A percentile compares a stretch with the other conserved stretches of the same genome.
These are phyloP conservation scores for Aspergillus conjunctus DNA, from an alignment of 495 filamentous ascomycete species.

Conservation along the genomic window DNA sequence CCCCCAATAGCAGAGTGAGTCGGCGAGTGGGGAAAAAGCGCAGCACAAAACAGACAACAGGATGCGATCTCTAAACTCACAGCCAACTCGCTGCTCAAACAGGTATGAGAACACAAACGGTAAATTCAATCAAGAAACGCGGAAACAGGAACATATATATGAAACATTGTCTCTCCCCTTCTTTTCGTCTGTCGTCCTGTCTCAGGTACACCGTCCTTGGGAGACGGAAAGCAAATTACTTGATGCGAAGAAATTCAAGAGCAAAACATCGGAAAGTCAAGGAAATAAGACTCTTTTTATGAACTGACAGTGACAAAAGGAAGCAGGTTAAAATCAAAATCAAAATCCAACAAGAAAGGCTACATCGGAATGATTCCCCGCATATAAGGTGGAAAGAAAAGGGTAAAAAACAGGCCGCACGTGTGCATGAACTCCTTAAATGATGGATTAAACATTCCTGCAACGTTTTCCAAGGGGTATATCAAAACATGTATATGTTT, in stretches of 20 bases:
- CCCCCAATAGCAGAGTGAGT: too few species aligned
- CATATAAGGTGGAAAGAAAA: slow-evolving; percentile 13
- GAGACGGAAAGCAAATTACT: background rate
- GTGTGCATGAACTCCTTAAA: slow-evolving; percentile 27
- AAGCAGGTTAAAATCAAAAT: slow-evolving; percentile 5
- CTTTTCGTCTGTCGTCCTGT: too few species aligned
- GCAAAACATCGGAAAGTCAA: too few species aligned
- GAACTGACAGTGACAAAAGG: slow-evolving; percentile 12
- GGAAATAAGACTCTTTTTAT: slow-evolving; percentile 9
- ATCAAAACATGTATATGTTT: slow-evolving; percentile 28
- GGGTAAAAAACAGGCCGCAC: slow-evolving; percentile 18
- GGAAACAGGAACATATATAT: slow-evolving; percentile 8
- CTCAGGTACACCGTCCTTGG: too few species aligned
- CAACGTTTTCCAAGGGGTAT: slow-evolving; percentile 17
- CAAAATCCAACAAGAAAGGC: slow-evolving; percentile 16
- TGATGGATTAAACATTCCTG: slow-evolving; percentile 20
- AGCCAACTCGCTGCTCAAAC: slow-evolving; percentile 12
- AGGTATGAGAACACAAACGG: slow-evolving; percentile 12
- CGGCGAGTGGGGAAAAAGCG: too few species aligned
- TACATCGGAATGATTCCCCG: slow-evolving; percentile 20
- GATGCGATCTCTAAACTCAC: background rate
- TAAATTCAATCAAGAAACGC: slow-evolving; percentile 14
- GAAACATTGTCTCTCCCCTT: slow-evolving; percentile 15
- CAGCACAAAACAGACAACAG: background rate
- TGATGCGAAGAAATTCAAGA: too few species aligned